Base-by-base conservation (phyloP, 345 rosid species). In the Citrus inodora region DNA sequence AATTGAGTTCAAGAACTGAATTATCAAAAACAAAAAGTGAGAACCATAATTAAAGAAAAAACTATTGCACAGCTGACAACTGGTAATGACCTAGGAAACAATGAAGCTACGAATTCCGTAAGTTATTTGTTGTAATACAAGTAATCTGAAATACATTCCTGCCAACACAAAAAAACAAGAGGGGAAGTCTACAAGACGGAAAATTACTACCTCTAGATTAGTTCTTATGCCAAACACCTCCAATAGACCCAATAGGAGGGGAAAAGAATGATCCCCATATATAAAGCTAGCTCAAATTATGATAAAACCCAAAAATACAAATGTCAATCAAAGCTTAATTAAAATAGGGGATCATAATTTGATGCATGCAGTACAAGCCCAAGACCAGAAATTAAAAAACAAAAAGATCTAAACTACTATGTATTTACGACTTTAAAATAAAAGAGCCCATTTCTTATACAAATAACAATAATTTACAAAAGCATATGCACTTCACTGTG, bases 341-440 rank as follows among this genome's bases (percentile, higher is more conserved):
- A 40, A 40, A 40, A 48, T n/a, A 37, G 1, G 13, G 27, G n/a
- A 66, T 7, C 24, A 75, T 51, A n/a, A 51, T n/a, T 22, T 2
- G 60, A 64, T 22, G 70, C 48, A 22, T 30, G 71, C 71, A 48
- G 11, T 7, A 64, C 24, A 75, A 75, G 16, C 78, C 48, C 30
- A 51, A 21, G 35, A 65, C 53, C 42, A 30, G 16, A 66, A 51
- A 64, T 46, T 51, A n/a, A 75, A 21, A 30, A 75, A 58, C 78
- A 63, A 48, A 48, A 67, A 67, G 79, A 76, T 76, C 79, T 68
- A 55, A 76, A 76, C 35, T 56, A 55, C 25, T 67, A 38, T 38
- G 42, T 8, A 55, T 35, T 35, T 21, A n/a, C 58, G 25, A 24
- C 38, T 76, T 67, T 55, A 35, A 67, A 32, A 32, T 7, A 9